phyloP scores from a whole-genome alignment of 805 yeast genomes.

The Metschnikowia borealis region DNA sequence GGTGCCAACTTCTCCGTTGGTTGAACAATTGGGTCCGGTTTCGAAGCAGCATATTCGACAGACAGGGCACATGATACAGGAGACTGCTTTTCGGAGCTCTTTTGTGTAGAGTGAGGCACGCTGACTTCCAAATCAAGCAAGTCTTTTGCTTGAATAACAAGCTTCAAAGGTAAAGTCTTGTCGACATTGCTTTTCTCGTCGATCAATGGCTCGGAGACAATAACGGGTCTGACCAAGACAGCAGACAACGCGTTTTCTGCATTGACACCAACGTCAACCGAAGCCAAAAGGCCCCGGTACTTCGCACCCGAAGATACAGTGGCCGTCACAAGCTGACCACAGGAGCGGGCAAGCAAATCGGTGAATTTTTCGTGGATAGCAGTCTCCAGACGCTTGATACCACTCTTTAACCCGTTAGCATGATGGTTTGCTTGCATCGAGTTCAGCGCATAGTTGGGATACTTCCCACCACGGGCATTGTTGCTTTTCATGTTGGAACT shows the following conservation, averaged over 20 bases:
- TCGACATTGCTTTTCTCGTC: slow-evolving; percentile 25
- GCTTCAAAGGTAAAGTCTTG: slow-evolving; percentile 40
- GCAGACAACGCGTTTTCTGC: slow-evolving; percentile 49
- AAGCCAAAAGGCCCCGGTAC: slow-evolving; percentile 55
- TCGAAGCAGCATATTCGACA: background rate
- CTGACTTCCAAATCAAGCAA: slow-evolving; percentile 46
- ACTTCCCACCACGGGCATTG: slow-evolving; percentile 11
- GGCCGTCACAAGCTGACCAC: slow-evolving; percentile 53
- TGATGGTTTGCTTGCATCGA: background rate
- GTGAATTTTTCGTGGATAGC: slow-evolving; percentile 3
- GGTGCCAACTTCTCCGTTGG: background rate
- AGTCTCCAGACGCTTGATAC: slow-evolving; percentile 1
- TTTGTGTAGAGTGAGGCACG: background rate
- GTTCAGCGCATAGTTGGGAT: slow-evolving; percentile 1
- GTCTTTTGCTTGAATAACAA: slow-evolving; percentile 49
- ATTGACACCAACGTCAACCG: slow-evolving; percentile 36
- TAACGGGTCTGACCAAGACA: slow-evolving; percentile 49
- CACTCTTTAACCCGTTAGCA: background rate
- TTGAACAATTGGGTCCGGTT: background rate
- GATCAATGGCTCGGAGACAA: slow-evolving; percentile 24
- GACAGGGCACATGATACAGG: background rate
- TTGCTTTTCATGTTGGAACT: slow-evolving; percentile 7
- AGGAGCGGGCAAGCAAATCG: slow-evolving; percentile 17
- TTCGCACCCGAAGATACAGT: slow-evolving; percentile 60
- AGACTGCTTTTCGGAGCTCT: background rate